Percentiles rank a stretch among this genome's conserved stretches.
Conservation (phyloP, 192 early-diverging fungal species). For the Linnemannia elongata region DNA sequence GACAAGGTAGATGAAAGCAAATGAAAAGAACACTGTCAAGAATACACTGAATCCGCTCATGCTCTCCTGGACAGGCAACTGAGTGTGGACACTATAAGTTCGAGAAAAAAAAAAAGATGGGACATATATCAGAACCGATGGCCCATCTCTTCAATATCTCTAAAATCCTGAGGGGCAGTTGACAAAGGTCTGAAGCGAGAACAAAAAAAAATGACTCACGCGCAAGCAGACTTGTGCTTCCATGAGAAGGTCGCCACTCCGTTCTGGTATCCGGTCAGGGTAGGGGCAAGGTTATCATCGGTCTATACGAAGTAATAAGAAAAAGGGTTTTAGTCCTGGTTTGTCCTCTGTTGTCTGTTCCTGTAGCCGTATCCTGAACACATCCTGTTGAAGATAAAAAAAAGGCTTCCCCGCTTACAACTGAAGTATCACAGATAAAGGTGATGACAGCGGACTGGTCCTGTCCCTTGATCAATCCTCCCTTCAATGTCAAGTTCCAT, state of each 20-base stretch:
- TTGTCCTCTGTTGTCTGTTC: not conserved
- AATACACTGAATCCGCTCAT: constrained; percentile 47
- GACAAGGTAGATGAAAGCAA: constrained; percentile 34
- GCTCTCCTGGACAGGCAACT: constrained; percentile 23
- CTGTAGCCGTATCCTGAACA: not conserved
- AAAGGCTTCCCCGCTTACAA: constrained; percentile 13
- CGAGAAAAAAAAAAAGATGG: not conserved
- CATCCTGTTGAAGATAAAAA: constrained; percentile 3
- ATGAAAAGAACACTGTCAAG: constrained; percentile 25
- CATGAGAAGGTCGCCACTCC: constrained; percentile 33
- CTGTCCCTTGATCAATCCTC: constrained; percentile 27
- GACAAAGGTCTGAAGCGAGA: not conserved
- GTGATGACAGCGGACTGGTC: constrained; percentile 48
- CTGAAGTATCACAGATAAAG: constrained; percentile 43
- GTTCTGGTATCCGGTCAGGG: constrained; percentile 24
- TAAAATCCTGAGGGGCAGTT: too few species aligned
- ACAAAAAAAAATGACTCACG: constrained; percentile 22
- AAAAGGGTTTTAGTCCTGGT: not conserved
- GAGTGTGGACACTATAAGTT: not conserved
- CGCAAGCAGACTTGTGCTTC: constrained; percentile 41
- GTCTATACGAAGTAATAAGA: constrained; percentile 18
- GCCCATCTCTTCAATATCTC: not conserved
- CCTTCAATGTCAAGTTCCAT: constrained; percentile 52
- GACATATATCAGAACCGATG: not conserved
- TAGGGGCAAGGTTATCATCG: constrained; percentile 20